Base-by-base conservation (phyloP, 73 alveolate species). In the Paramecium pentaurelia region DNA sequence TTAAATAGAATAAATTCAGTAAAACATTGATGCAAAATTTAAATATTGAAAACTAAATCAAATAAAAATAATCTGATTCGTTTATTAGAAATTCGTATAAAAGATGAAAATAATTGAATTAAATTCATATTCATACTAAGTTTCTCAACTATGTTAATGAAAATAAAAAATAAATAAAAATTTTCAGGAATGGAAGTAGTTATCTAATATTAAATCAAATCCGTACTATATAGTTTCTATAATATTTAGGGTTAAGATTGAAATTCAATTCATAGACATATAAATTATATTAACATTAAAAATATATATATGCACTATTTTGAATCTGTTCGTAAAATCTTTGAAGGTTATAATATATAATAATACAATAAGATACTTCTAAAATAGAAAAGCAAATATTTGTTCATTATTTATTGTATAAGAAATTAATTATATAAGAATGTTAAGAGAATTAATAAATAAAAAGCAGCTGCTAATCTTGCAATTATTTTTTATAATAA, bases 381-480 rank as follows among this genome's bases (percentile, higher is more conserved):
- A 68, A 68, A 32, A 22, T 14, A 9, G 28, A 20, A 34, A 25
- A 3, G 0, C 25, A 14, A 68, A 1, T 11, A 32, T 14, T 68
- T 68, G 12, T 9, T 8, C 47, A 18, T 22, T 28, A 54, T 16
- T 54, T 18, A 68, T 68, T 27, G 54, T 32, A 27, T 68, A 68
- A 3, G 14, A 28, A 12, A 68, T 25, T 22, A 86, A 71, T 14
- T 58, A 27, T 22, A 86, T 30, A 14, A 86, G 32, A 16, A 71
- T 58, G n/a, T 70, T 86, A 1, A 73, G 11, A 36, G 93, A 86
- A 27, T 58, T 86, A 34, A 86, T 59, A 42, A 86, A 86, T 8
- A 22, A 86, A 86, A 6, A 27, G 89, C 93, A 60, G 93, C 93
- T 18, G 88, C 93, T 36, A 42, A 88, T 87, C 86, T 64, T 10